These are phyloP conservation scores for Calonectria pteridis DNA, from an alignment of 2,329 filamentous ascomycete species.

Conservation along the genomic window DNA sequence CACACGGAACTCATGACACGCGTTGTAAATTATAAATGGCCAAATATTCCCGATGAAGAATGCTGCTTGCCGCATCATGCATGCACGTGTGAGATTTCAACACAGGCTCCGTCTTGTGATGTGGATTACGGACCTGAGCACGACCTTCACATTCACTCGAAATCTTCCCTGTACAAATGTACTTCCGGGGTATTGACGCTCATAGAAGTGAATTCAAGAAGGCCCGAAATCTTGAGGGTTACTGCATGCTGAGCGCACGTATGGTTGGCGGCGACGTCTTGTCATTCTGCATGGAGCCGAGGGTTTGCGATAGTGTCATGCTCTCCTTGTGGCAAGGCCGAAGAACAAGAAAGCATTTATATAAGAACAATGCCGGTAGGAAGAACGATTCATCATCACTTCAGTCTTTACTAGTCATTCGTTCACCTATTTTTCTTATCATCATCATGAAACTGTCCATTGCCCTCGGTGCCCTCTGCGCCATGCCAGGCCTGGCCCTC, in stretches of 20 bases:
- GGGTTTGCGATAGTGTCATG: background rate
- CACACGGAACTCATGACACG: background rate
- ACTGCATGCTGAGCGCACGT: background rate
- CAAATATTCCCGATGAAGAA: background rate
- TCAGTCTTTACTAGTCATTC: slow-evolving; percentile 14
- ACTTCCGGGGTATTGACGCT: background rate
- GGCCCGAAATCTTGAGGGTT: background rate
- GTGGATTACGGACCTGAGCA: background rate
- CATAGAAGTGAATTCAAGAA: background rate
- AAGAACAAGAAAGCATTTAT: background rate
- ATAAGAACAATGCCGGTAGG: background rate
- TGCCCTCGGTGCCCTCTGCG: slow-evolving; percentile 38
- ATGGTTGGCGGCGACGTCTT: slow-evolving; percentile 14
- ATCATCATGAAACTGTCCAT: slow-evolving; percentile 41
- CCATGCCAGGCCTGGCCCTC: slow-evolving; percentile 29
- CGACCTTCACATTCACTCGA: background rate
- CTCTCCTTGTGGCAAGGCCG: background rate
- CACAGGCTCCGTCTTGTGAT: background rate
- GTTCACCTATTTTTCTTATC: slow-evolving; percentile 7
- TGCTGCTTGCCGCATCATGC: background rate
- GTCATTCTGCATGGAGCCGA: slow-evolving; percentile 11
- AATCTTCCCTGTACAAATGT: background rate
- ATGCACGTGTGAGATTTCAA: background rate
- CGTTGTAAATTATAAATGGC: background rate
- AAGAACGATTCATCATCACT: background rate